Evolutionary conservation across 2,329 filamentous ascomycete genomes (phyloP).

Genomic region (Tolypocladium endophyticum): DNA sequence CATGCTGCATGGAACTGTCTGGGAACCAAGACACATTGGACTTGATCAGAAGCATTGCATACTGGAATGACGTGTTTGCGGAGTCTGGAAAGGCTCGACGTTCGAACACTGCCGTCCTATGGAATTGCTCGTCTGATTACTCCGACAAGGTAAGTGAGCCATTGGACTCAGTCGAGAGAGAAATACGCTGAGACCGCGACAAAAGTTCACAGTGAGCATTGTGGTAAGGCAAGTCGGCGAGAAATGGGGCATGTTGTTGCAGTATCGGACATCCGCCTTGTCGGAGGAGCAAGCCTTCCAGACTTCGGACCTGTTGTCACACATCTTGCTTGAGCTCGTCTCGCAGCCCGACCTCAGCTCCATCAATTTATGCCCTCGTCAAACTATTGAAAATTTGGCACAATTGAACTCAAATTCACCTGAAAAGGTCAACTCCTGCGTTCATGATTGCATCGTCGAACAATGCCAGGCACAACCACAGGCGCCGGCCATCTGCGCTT

Average conservation of each 20-base stretch:
- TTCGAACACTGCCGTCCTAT: background rate
- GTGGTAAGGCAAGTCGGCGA: background rate
- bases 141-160: background rate
- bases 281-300: background rate
- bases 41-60: background rate
- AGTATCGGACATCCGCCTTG: background rate
- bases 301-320: background rate
- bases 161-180: background rate
- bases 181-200: background rate
- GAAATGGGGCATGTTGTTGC: background rate
- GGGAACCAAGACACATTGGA: background rate
- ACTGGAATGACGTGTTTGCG: background rate
- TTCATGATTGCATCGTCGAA: constrained; percentile 14
- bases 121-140: background rate
- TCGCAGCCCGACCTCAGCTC: background rate
- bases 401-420: background rate
- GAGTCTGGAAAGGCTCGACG: background rate
- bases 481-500: constrained; percentile 16
- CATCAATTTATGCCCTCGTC: background rate
- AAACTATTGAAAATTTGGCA: background rate
- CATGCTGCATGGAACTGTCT: background rate
- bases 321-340: background rate
- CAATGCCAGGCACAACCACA: constrained; percentile 11
- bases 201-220: background rate
- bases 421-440: constrained; percentile 6